These are phyloP conservation scores for Spizellomyces punctatus DNA, from an alignment of 192 early-diverging fungal species.

Conservation along the genomic window DNA sequence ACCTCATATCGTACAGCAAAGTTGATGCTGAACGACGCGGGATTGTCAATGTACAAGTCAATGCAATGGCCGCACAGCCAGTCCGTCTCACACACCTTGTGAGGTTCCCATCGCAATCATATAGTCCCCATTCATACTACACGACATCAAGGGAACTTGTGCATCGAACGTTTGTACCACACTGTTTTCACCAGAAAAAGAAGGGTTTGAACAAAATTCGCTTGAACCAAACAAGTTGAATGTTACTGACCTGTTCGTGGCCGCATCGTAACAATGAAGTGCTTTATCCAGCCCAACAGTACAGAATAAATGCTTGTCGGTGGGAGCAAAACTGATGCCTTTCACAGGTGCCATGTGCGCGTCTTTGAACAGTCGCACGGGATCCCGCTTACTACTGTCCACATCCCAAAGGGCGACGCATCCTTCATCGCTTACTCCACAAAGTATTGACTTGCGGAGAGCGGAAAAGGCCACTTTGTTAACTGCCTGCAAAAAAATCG, in stretches of 20 bases:
- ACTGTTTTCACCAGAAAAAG: constrained; percentile 5
- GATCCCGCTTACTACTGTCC: constrained; percentile 10
- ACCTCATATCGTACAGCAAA: constrained; percentile 39
- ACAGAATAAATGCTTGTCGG: constrained; percentile 38
- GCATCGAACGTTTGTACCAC: constrained; percentile 31
- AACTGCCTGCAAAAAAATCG: constrained; percentile 23
- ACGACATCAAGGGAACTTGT: constrained; percentile 31
- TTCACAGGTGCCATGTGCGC: constrained; percentile 39
- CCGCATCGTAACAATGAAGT: constrained; percentile 36
- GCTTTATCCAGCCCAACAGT: constrained; percentile 39
- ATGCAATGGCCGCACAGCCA: not conserved
- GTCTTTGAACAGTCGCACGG: constrained; percentile 3
- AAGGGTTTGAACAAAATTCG: not conserved
- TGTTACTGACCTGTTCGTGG: constrained; percentile 16
- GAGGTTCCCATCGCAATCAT: constrained; percentile 37
- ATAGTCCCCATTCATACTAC: constrained; percentile 43
- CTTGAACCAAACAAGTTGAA: not conserved
- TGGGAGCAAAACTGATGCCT: constrained; percentile 38
- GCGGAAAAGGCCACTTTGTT: constrained; percentile 40
- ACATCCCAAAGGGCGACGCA: constrained; percentile 44
- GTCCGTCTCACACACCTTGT: constrained; percentile 11
- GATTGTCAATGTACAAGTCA: constrained; percentile 1
- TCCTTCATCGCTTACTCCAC: constrained; percentile 45
- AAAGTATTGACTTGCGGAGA: constrained; percentile 42
- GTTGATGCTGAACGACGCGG: constrained; percentile 22